Evolutionary conservation across 192 early-diverging fungal genomes (phyloP), one percentile per base, ranked within the genome.

Genomic region (Entomortierella beljakovae): DNA sequence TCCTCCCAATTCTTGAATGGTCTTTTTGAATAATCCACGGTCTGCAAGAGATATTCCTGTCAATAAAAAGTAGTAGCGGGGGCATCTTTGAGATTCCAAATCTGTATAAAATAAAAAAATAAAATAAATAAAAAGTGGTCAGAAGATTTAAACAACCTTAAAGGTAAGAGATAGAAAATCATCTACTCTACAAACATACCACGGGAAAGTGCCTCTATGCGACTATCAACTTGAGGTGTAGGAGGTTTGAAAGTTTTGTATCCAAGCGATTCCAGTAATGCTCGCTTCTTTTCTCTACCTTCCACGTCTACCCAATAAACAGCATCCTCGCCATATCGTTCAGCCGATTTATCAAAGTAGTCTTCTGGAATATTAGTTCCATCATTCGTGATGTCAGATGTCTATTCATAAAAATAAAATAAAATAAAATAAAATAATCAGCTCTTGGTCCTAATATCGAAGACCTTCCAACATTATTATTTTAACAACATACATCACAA

Each of bases 231-330:
- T 7, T 38, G 31, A 10, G 25, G 4, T 31, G 6, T 8, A 18
- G 40, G 16, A 10, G 68, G 59, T 40, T 42, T 55, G 11, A 26
- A 20, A 1, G 56, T 69, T 26, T 59, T 79, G 50, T 65, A 79
- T 34, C 75, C 75, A 2, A 79, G 38, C 9, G 43, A 46, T 29
- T 64, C 68, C 56, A 69, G 20, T 15, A 79, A 38, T 1, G 62
- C 61, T 32, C 61, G 25, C 48, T 79, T 79, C 50, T 46, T 69
- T n/a, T 79, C 61, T 6, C 75, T 43, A 1, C 67, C 67, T 18
- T 79, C 68, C 1, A 64, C 57, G 61, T 79, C 75, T 7, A 70
- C 67, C 75, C 75, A 79, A 13, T 65, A 64, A 16, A 79, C 66
- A 0, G 56, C 61, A 20, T 70, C 60, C 29, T 58, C 56, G 28